Evolutionary conservation across 75 land plant species (phyloP).

Genomic region (Cunninghamia lanceolata): DNA sequence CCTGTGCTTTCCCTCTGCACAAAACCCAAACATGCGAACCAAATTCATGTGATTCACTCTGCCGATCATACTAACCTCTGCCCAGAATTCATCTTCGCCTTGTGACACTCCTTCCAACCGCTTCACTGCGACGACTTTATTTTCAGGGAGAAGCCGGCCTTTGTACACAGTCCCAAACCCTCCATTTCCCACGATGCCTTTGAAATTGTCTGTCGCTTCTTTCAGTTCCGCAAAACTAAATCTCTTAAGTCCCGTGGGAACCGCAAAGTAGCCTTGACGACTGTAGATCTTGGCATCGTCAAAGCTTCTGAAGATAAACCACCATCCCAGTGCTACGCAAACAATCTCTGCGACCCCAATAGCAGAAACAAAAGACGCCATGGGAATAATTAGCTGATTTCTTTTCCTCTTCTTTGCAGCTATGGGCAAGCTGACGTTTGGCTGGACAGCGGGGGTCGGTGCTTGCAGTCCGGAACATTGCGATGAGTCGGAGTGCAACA

Average conservation of each 20-base stretch:
- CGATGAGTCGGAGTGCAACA: no score
- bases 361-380: slow-evolving; percentile 20
- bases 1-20: slow-evolving; percentile 34
- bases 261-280: slow-evolving; percentile 27
- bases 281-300: neutral
- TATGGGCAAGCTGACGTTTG: neutral
- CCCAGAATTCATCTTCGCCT: slow-evolving; percentile 51
- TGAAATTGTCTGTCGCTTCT: slow-evolving; percentile 61
- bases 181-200: slow-evolving; percentile 44
- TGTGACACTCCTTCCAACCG: slow-evolving; percentile 30
- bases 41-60: slow-evolving; percentile 74
- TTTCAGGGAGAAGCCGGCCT: slow-evolving; percentile 29
- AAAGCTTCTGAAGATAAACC: slow-evolving; percentile 13
- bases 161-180: slow-evolving; percentile 52
- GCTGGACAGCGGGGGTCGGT: neutral
- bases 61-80: slow-evolving; percentile 67
- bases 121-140: slow-evolving; percentile 48
- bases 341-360: slow-evolving; percentile 25
- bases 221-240: slow-evolving; percentile 53
- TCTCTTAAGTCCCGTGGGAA: slow-evolving; percentile 34
- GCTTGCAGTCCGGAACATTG: neutral
- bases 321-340: slow-evolving; percentile 27
- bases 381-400: slow-evolving; percentile 7
- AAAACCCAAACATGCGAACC: slow-evolving; percentile 71
- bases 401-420: neutral